Base-by-base conservation (phyloP, 2,329 filamentous ascomycete species). In the Geoglossum cookeanum region DNA sequence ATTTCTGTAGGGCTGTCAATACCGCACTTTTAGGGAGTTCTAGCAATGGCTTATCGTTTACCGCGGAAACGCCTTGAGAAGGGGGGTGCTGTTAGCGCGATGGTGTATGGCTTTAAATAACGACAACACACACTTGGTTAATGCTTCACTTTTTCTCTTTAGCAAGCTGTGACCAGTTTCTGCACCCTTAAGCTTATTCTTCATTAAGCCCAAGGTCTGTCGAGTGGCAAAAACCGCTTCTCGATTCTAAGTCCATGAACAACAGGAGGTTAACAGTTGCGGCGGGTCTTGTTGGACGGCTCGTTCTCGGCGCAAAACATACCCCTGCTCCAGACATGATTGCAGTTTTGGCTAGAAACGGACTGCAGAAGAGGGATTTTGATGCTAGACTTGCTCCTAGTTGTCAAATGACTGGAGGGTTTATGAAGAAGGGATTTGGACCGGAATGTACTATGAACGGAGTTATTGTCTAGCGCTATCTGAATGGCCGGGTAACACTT, bases 181-280 rank as follows among this genome's bases (percentile, higher is more conserved):
- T 58, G 86, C 86, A 61, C 86, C 91, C 77, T 97, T 97, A 68
- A 98, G 82, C 78, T 98, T 98, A 63, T 84, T 82, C 74, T 97
- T 97, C 91, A 98, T 98, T 68, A 94, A 73, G 62, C 89, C 90
- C 73, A 98, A 77, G 70, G 89, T 94, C 77, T 98, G 92, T 67
- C 92, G 87, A 68, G 92, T 98, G 66, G 92, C 87, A 74, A 98
- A 98, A 73, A 98, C 91, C 67, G 90, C 79, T 74, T 98, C 92
- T 70, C 92, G 83, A 71, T 91, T 88, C 90, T 95, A 70, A 58
- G 65, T 60, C 61, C 62, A 61, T 56, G 48, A 29, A 30, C 27
- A 8, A n/a, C 30, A 57, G 47, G 11, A 33, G 4, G 35, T 51
- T 35, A 47, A 49, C 39, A 35, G n/a, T 53, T 37, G 22, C 22